Evolutionary conservation across 2,329 filamentous ascomycete genomes (phyloP), one percentile per base, ranked within the genome.

Genomic region (Monilinia polystroma): DNA sequence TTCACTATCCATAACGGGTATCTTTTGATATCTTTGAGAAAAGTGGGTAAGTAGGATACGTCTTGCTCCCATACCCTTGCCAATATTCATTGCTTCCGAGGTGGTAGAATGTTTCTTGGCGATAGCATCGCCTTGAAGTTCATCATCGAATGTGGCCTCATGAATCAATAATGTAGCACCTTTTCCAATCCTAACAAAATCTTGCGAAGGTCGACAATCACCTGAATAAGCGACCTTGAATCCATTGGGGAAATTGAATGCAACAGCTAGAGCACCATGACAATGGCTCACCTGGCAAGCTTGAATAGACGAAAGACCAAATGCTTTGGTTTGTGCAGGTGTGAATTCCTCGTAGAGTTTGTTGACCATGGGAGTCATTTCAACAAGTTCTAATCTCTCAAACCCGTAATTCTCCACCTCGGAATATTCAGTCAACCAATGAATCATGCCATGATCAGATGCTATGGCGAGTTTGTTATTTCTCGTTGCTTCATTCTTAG

Each of bases 71-170:
- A 99, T 99, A 56, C 82, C 79, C 16, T 84, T 83, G 1, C 90
- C 94, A 3, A 98, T 85, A 55, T 82, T 83, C 4, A 99, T 84
- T 0, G 95, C 95, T 80, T 99, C 95, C 18, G 85, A 85, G 69
- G 93, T 91, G 11, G 95, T 99, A 51, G 86, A 91, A 80, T 99
- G 95, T 75, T 90, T 93, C 85, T 99, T 99, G 63, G 90, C 91
- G 38, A 84, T 76, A 4, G 95, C 95, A 74, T 97, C 93, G 20
- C 84, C 85, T 51, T 78, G 73, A 72, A 97, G 85, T 73, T 95
- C 91, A 75, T 97, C 92, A 72, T 95, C 92, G 75, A 99, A 98
- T 0, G 95, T 99, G 69, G 93, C 93, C 82, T 99, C 95, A 80
- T 99, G 95, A 66, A 99, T 87, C 6, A 97, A 85, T 8, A 99